Evolutionary conservation across 179 eudicot genomes (phyloP).

Genomic region (Dionaea muscipula): DNA sequence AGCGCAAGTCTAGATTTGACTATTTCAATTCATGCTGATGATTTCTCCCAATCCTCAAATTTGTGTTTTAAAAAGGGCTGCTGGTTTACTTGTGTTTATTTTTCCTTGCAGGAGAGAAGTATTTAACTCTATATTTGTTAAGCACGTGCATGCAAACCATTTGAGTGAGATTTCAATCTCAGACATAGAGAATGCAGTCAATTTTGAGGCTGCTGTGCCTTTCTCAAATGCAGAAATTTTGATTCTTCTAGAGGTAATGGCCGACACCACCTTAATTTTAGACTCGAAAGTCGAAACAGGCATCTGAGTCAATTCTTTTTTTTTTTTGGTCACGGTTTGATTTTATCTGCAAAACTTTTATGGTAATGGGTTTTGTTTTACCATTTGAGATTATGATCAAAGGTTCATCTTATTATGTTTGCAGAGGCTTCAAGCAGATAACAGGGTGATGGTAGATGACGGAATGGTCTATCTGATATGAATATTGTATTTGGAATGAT

Average conservation of each 20-base stretch:
- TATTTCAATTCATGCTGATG: neutral
- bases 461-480: slow-evolving; percentile 39
- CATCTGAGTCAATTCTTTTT: neutral
- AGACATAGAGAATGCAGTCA: slow-evolving; percentile 60
- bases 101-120: slow-evolving; percentile 48
- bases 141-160: slow-evolving; percentile 66
- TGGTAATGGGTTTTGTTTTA: neutral
- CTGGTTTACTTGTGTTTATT: slow-evolving; percentile 1
- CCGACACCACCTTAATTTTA: neutral
- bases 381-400: neutral
- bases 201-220: slow-evolving; percentile 43
- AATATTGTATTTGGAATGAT: no score
- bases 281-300: neutral
- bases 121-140: slow-evolving; percentile 55
- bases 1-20: neutral
- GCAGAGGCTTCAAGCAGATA: slow-evolving; percentile 39
- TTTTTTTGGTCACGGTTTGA: no score
- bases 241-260: slow-evolving; percentile 61
- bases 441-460: slow-evolving; percentile 37
- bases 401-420: neutral
- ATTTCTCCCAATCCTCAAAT: neutral
- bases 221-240: slow-evolving; percentile 54
- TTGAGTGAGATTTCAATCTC: slow-evolving; percentile 59
- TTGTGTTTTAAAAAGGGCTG: neutral
- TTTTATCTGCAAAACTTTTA: no score